Evolutionary conservation across 1,284 basidiomycete genomes (phyloP), one percentile per base, ranked within the genome.

Genomic region (Cystobasidiaceae sp.): DNA sequence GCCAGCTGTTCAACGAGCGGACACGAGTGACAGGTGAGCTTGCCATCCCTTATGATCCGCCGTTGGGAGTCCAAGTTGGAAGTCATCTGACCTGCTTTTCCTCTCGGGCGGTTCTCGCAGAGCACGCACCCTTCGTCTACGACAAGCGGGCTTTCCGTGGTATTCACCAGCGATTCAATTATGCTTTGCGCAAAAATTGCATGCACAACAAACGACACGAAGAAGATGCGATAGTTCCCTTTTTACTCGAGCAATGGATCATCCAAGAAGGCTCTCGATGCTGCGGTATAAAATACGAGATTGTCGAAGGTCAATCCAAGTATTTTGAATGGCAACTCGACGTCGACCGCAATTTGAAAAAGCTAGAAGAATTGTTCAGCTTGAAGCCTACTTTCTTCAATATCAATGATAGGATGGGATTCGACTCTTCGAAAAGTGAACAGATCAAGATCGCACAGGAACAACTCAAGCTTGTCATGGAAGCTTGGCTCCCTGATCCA

Each of bases 91-190:
- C 49, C 32, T 19, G 32, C 27, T 17, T 28, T 33, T 23, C 55
- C 7, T 27, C 39, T 44, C 28, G 2, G 21, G 25, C 32, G 34
- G 39, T 1, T 19, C 32, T 37, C 37, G 23, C 60, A 51, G 60
- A 62, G 34, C 60, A 62, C 15, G 60, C 60, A 28, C 60, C 60
- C 13, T 62, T 62, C 30, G 60, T 62, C 9, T 62, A 43, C 39
- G 45, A 51, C n/a, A 62, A 62, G 39, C 25, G 48, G 54, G 60
- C 49, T 8, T 54, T 43, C 30, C 27, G 54, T 43, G 60, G 60
- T 15, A 44, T 52, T 21, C 60, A 62, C 34, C 48, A 45, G 21
- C 49, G 49, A 3, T 62, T 62, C 50, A 62, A 62, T 41, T 17
- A 21, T 19, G 19, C 32, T 30, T n/a, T 62, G 11, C 49, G 60